A percentile compares a stretch with the other conserved stretches of the same genome.
Evolutionary conservation across 2,329 filamentous ascomycete species (phyloP).

Genomic region (Shiraia bambusicola): DNA sequence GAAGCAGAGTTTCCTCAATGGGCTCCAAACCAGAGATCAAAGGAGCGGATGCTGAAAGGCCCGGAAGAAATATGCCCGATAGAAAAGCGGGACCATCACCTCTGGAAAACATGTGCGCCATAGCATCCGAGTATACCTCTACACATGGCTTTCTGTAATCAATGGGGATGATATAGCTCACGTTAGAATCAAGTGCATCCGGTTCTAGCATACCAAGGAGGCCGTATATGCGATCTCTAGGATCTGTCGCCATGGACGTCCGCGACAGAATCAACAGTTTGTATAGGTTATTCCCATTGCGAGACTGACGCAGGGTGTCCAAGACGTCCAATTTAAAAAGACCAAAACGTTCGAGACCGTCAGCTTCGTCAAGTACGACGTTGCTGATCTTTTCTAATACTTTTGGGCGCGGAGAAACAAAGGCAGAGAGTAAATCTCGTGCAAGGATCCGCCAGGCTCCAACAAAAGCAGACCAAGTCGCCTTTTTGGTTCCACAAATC

Average conservation of each 20-base stretch:
- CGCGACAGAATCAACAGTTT: background rate
- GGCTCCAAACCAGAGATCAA: background rate
- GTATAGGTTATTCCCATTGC: background rate
- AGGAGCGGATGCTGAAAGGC: background rate
- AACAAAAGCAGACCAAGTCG: conserved; percentile 2
- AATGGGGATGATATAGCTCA: background rate
- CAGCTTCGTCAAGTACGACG: background rate
- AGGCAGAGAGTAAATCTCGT: background rate
- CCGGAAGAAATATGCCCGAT: conserved; percentile 1
- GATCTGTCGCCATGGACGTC: conserved; percentile 1
- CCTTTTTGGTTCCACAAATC: conserved; percentile 3
- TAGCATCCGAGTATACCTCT: conserved; percentile 1
- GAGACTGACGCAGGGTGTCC: background rate
- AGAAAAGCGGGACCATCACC: conserved; percentile 3
- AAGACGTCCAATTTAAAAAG: conserved; percentile 1
- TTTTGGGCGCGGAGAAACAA: background rate
- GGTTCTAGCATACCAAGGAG: background rate
- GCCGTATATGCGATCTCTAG: conserved; percentile 2
- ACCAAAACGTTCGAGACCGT: background rate
- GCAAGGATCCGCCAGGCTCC: conserved; percentile 1
- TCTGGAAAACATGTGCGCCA: conserved; percentile 2
- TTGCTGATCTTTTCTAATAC: background rate
- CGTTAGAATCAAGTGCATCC: background rate
- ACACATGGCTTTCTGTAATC: conserved; percentile 1
- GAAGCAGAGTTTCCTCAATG: background rate